Conservation (phyloP, 2,329 filamentous ascomycete genomes). For the Onygenales sp. region DNA sequence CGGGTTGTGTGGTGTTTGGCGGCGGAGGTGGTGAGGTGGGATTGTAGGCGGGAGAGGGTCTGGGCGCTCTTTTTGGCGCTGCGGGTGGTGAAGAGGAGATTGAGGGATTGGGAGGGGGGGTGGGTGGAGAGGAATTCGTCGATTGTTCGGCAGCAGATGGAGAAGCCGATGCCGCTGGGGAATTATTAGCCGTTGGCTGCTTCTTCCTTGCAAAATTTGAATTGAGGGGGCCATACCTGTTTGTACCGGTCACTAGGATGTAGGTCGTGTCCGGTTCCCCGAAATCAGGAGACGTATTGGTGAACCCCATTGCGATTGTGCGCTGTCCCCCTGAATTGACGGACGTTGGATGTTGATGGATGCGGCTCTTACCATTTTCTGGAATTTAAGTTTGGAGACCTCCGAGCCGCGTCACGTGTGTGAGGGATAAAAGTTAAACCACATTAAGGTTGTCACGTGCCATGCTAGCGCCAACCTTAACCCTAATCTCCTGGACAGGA, state of each 20-base stretch:
- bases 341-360: neutral
- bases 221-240: slow-evolving; percentile 52
- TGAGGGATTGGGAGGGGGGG: slow-evolving; percentile 57
- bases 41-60: slow-evolving; percentile 56
- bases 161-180: slow-evolving; percentile 72
- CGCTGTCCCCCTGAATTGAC: neutral
- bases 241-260: slow-evolving; percentile 74
- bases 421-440: no score
- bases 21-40: slow-evolving; percentile 45
- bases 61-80: slow-evolving; percentile 62
- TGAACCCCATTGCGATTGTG: slow-evolving; percentile 1
- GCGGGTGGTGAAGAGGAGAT: slow-evolving; percentile 77
- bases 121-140: slow-evolving; percentile 74
- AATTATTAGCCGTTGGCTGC: neutral
- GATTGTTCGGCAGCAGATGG: slow-evolving; percentile 73
- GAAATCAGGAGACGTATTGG: neutral
- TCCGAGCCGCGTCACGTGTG: neutral
- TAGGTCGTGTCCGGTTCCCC: slow-evolving; percentile 18
- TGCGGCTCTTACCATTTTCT: neutral
- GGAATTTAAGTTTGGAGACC: neutral
- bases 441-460: no score
- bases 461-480: no score
- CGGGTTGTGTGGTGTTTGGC: slow-evolving; percentile 31
- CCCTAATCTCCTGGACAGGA: no score
- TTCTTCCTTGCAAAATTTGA: neutral